These are phyloP conservation scores for Allomyces arbusculus DNA, from an alignment of 192 early-diverging fungal species.

Conservation along the genomic window DNA sequence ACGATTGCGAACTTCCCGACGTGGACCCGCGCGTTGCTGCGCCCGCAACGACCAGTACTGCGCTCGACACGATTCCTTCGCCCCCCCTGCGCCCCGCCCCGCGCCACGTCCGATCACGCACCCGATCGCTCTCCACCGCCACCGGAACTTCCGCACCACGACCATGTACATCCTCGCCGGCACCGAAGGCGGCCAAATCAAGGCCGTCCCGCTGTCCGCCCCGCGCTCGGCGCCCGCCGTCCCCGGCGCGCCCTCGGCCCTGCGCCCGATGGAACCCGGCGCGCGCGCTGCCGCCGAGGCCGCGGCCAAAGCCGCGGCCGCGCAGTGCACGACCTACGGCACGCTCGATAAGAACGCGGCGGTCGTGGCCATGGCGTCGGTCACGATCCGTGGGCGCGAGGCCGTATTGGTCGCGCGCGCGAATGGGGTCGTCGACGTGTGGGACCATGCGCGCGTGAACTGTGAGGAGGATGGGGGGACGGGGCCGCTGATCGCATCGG, in stretches of 20 bases:
- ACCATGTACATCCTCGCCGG: neutral
- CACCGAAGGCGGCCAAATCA: neutral
- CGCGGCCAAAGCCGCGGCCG: neutral
- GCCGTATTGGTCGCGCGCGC: neutral
- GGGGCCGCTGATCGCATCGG: neutral
- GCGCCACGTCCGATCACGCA: no score
- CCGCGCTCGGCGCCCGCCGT: neutral
- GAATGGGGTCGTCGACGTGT: neutral
- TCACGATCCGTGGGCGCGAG: neutral
- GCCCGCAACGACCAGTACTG: no score
- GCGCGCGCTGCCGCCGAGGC: neutral
- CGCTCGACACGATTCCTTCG: no score
- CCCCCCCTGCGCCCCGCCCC: no score
- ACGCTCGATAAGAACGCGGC: neutral
- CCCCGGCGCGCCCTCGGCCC: neutral
- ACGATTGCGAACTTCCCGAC: no score
- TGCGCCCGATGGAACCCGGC: neutral
- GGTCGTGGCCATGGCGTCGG: neutral
- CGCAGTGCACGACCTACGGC: neutral
- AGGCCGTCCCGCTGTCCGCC: neutral
- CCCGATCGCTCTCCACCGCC: no score
- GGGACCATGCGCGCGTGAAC: neutral
- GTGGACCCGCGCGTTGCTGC: no score
- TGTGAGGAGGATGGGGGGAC: no score
- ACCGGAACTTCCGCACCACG: no score